phyloP scores from a whole-genome alignment of 2,329 filamentous ascomycete species.

The Stagonosporopsis tanaceti region DNA sequence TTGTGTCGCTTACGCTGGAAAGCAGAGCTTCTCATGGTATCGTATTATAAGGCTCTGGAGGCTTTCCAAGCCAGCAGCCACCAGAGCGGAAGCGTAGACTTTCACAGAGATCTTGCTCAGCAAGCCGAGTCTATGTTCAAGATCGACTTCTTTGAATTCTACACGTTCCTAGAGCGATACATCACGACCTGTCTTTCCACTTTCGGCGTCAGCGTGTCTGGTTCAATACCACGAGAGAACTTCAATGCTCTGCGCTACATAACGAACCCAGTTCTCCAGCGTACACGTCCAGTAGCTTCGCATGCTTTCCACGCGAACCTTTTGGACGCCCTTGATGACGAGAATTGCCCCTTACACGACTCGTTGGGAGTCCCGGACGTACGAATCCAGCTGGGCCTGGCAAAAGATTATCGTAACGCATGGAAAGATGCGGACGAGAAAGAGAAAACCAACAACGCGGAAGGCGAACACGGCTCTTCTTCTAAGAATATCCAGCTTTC shows the following conservation, averaged over 20 bases:
- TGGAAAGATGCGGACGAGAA: conserved; percentile 73
- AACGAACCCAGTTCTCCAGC: conserved; percentile 38
- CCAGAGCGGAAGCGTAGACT: conserved; percentile 21
- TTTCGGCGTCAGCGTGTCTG: conserved; percentile 64
- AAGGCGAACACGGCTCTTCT: conserved; percentile 31
- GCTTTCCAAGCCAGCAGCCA: conserved; percentile 29
- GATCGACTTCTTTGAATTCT: conserved; percentile 80
- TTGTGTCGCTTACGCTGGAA: conserved; percentile 46
- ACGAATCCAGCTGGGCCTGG: conserved; percentile 66
- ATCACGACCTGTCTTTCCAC: conserved; percentile 72
- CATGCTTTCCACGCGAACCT: conserved; percentile 76
- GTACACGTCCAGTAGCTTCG: conserved; percentile 31
- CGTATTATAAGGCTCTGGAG: conserved; percentile 40
- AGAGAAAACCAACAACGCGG: too few relatives aligned
- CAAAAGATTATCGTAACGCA: conserved; percentile 74
- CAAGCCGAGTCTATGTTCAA: conserved; percentile 70
- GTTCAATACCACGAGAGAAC: conserved; percentile 25
- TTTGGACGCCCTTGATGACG: conserved; percentile 66
- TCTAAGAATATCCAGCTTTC: conserved; percentile 56
- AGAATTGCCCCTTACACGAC: conserved; percentile 63
- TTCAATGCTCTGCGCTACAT: conserved; percentile 44
- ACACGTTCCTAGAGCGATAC: conserved; percentile 74
- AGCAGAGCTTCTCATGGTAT: conserved; percentile 43
- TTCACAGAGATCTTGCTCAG: conserved; percentile 25
- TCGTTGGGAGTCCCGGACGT: conserved; percentile 65